Evolutionary conservation across 352 stramenopile genomes (phyloP).

Genomic region (Pythium monospermum): DNA sequence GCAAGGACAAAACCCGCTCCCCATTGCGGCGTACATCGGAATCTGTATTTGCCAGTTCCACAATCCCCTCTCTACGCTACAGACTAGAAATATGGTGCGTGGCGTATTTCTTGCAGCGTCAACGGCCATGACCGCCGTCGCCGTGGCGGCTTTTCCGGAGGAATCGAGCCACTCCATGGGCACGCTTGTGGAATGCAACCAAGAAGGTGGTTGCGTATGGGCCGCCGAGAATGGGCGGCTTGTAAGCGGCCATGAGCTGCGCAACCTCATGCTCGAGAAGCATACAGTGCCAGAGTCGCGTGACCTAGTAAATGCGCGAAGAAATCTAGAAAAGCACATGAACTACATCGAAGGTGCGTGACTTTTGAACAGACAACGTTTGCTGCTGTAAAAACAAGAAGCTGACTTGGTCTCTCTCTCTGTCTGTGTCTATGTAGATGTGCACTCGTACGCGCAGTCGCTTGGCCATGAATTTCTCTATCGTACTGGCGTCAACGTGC

Average conservation of each 20-base stretch:
- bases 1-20: neutral
- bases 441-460: constrained; percentile 47
- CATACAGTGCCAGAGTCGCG: constrained; percentile 23
- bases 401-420: neutral
- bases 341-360: constrained; percentile 64
- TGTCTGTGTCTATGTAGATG: constrained; percentile 28
- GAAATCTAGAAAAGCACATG: constrained; percentile 73
- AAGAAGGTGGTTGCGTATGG: constrained; percentile 44
- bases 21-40: neutral
- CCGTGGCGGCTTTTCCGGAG: neutral
- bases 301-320: constrained; percentile 8
- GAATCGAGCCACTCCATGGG: constrained; percentile 31
- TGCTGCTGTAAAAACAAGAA: neutral
- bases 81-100: neutral
- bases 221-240: constrained; percentile 35
- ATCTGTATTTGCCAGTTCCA: neutral
- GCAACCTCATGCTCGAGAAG: constrained; percentile 38
- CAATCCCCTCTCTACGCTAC: neutral
- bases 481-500: constrained; percentile 57
- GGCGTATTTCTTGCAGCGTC: neutral
- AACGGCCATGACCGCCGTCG: neutral
- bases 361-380: neutral
- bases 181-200: constrained; percentile 43
- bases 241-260: constrained; percentile 36
- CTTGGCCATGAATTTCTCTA: constrained; percentile 62